Evolutionary conservation across 2,329 filamentous ascomycete species (phyloP).

Genomic region (Trichoderma sp.): DNA sequence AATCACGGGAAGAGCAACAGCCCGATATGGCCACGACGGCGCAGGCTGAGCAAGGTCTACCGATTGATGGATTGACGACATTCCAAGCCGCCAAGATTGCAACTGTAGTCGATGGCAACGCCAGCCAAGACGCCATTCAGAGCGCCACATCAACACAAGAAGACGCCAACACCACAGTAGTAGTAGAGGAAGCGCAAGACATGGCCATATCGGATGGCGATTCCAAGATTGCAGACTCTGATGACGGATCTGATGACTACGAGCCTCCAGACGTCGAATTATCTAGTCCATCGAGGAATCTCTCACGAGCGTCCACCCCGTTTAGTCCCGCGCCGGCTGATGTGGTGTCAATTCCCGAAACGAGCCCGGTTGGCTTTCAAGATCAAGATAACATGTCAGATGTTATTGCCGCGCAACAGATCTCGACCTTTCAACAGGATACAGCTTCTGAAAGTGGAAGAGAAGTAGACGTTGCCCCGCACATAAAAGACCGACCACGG

Average conservation of each 20-base stretch:
- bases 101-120: background rate
- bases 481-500: background rate
- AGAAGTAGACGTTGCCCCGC: slow-evolving; percentile 41
- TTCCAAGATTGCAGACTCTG: slow-evolving; percentile 39
- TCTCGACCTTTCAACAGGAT: slow-evolving; percentile 31
- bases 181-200: slow-evolving; percentile 16
- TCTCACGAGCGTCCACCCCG: slow-evolving; percentile 6
- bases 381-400: slow-evolving; percentile 26
- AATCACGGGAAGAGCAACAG: background rate
- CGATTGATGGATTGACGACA: background rate
- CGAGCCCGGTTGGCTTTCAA: slow-evolving; percentile 29
- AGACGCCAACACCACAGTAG: background rate
- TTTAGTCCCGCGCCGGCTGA: slow-evolving; percentile 21
- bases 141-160: background rate
- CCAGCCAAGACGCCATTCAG: background rate
- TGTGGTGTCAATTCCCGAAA: slow-evolving; percentile 25
- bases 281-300: background rate
- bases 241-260: slow-evolving; percentile 49
- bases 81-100: background rate
- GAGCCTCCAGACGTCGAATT: slow-evolving; percentile 48
- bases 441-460: slow-evolving; percentile 29
- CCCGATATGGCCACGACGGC: background rate
- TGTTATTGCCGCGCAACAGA: slow-evolving; percentile 28
- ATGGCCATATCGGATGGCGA: slow-evolving; percentile 24
- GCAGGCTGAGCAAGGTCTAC: background rate